Percentiles rank a stretch among this genome's conserved stretches.
Conservation (phyloP, 345 rosid genomes). For the Draba incana region DNA sequence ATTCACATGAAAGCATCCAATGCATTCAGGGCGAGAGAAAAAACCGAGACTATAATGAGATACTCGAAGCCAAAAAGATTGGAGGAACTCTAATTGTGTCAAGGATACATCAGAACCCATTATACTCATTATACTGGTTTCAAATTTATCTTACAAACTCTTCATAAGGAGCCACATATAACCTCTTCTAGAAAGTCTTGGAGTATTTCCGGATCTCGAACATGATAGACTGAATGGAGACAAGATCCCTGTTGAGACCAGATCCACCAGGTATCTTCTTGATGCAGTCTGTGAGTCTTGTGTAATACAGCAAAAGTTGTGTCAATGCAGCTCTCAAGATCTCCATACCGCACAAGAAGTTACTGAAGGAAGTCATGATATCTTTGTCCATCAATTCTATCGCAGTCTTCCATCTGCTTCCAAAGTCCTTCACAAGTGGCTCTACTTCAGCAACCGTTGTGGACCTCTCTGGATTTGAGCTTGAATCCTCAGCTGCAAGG, state of each 20-base stretch:
- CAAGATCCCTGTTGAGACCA: conserved; percentile 82
- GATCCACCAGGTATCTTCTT: conserved; percentile 82
- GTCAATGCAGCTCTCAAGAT: conserved; percentile 94
- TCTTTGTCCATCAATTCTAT: conserved; percentile 99
- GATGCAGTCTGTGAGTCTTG: conserved; percentile 87
- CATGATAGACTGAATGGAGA: conserved; percentile 91
- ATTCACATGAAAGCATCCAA: conserved; percentile 1
- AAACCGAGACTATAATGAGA: background rate
- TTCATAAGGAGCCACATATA: conserved; percentile 11
- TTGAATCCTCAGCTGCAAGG: conserved; percentile 79
- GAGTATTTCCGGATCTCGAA: conserved; percentile 96
- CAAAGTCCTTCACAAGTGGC: conserved; percentile 85
- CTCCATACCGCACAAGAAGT: conserved; percentile 96
- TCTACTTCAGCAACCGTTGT: conserved; percentile 79
- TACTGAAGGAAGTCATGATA: conserved; percentile 96
- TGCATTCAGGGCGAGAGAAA: background rate
- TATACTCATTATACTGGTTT: conserved; percentile 2
- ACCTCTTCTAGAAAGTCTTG: conserved; percentile 63
- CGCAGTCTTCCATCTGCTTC: conserved; percentile 87
- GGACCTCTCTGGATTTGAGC: conserved; percentile 62
- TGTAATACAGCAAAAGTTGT: conserved; percentile 89
- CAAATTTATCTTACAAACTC: conserved; percentile 27
- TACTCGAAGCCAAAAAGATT: conserved; percentile 2
- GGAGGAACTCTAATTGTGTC: background rate
- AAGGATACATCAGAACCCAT: conserved; percentile 16